Percentiles rank a stretch among this genome's conserved stretches.
phyloP scores from a whole-genome alignment of 106 monocot genomes.

The Platanthera zijinensis region DNA sequence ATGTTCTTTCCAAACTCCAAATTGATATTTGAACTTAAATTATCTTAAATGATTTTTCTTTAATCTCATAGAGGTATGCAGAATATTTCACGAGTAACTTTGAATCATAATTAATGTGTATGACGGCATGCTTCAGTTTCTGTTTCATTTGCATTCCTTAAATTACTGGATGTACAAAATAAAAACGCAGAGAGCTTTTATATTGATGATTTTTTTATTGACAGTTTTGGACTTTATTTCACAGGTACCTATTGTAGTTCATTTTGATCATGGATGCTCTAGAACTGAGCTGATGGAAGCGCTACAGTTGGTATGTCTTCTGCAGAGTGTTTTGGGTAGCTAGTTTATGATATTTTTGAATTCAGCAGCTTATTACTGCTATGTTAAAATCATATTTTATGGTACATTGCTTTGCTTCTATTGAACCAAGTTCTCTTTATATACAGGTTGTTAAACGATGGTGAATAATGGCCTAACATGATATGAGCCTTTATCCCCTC shows the following conservation, averaged over 20 bases:
- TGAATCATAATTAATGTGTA: neutral
- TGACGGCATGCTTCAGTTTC: neutral
- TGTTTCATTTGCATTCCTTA: neutral
- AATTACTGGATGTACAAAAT: neutral
- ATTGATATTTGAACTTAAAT: neutral
- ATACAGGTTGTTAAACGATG: too few relatives aligned
- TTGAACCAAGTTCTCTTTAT: too few relatives aligned
- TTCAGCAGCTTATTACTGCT: neutral
- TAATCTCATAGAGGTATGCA: neutral
- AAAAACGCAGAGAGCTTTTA: neutral
- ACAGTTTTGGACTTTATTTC: neutral
- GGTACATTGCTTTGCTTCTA: too few relatives aligned
- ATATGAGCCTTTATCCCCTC: too few relatives aligned
- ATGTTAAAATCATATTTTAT: too few relatives aligned
- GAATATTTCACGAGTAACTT: neutral
- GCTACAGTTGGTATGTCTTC: slow-evolving; percentile 67
- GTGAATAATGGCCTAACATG: too few relatives aligned
- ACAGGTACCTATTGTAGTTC: slow-evolving; percentile 86
- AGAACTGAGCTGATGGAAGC: slow-evolving; percentile 62
- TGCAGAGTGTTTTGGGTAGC: neutral
- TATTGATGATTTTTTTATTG: neutral
- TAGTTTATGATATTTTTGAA: neutral
- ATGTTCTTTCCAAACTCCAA: neutral
- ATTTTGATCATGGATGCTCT: slow-evolving; percentile 90
- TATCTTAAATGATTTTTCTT: neutral